These are phyloP conservation scores for Hygrophorus pudorinus DNA, from an alignment of 768 basidiomycete species.

Conservation along the genomic window DNA sequence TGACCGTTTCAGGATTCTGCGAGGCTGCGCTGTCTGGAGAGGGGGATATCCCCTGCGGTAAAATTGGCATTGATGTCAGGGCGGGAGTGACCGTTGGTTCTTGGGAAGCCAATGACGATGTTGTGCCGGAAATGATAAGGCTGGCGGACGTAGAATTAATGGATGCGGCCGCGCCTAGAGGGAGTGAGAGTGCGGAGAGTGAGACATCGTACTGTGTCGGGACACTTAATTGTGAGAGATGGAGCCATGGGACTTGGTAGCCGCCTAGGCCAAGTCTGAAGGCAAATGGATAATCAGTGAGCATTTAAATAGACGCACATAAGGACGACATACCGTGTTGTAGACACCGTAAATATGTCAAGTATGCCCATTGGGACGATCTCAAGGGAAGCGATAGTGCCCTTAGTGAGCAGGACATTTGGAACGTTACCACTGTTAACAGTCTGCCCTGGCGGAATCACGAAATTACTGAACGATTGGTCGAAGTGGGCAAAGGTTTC, in stretches of 20 bases:
- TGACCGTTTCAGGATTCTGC: too few species aligned
- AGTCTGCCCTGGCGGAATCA: constrained; percentile 45
- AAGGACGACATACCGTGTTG: constrained; percentile 17
- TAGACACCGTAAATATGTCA: constrained; percentile 43
- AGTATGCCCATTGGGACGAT: constrained; percentile 47
- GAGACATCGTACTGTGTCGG: constrained; percentile 33
- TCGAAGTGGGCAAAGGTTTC: constrained; percentile 49
- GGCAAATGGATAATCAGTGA: neutral
- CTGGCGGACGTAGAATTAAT: constrained; percentile 6
- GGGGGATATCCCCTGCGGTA: neutral
- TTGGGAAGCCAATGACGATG: too few species aligned
- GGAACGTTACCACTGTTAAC: constrained; percentile 51
- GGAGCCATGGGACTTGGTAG: constrained; percentile 58
- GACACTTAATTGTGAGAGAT: constrained; percentile 43
- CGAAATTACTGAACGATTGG: constrained; percentile 42
- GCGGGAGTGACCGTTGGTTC: neutral
- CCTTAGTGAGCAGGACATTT: constrained; percentile 51
- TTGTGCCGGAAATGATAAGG: too few species aligned
- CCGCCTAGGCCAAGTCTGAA: constrained; percentile 36
- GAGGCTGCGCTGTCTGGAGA: too few species aligned
- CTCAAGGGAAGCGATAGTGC: constrained; percentile 42
- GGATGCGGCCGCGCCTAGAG: too few species aligned
- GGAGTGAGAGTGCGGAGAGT: neutral
- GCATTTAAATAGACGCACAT: neutral
- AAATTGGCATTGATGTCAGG: constrained; percentile 1